Percentiles rank a stretch among this genome's conserved stretches.
Evolutionary conservation across 225 moss, liverwort and hornwort species (phyloP).

Genomic region (Polytrichum commune): DNA sequence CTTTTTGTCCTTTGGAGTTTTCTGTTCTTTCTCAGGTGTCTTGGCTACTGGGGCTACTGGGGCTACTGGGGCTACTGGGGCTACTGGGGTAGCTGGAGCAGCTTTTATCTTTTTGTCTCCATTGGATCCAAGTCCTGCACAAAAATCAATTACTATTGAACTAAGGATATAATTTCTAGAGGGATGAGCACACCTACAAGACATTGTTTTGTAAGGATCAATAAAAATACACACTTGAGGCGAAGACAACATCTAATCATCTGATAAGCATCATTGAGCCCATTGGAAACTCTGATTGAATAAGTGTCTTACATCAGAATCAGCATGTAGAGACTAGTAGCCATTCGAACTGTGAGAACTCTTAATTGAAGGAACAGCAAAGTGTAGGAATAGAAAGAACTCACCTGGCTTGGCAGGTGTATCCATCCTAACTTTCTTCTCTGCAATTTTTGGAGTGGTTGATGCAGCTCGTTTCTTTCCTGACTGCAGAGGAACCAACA

Average conservation of each 20-base stretch:
- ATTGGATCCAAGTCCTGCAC: slow-evolving; percentile 4
- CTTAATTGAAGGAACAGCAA: neutral
- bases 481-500: neutral
- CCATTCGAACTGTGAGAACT: no score
- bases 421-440: slow-evolving; percentile 10
- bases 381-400: neutral
- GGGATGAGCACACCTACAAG: no score
- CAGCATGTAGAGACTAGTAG: no score
- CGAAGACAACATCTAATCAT: no score
- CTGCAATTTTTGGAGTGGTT: slow-evolving; percentile 1
- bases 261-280: no score
- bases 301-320: no score
- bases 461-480: slow-evolving; percentile 8
- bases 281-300: no score
- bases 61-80: neutral
- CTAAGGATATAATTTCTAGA: no score
- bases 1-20: slow-evolving; percentile 13
- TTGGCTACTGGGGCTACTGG: slow-evolving; percentile 3
- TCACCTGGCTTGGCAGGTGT: slow-evolving; percentile 11
- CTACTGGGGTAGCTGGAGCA: slow-evolving; percentile 4
- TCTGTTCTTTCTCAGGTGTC: slow-evolving; percentile 14
- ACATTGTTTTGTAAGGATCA: no score
- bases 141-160: neutral
- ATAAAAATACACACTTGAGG: no score
- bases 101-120: slow-evolving; percentile 9